Base-by-base conservation (phyloP, 2,329 filamentous ascomycete genomes). In the Colletotrichum lupini region DNA sequence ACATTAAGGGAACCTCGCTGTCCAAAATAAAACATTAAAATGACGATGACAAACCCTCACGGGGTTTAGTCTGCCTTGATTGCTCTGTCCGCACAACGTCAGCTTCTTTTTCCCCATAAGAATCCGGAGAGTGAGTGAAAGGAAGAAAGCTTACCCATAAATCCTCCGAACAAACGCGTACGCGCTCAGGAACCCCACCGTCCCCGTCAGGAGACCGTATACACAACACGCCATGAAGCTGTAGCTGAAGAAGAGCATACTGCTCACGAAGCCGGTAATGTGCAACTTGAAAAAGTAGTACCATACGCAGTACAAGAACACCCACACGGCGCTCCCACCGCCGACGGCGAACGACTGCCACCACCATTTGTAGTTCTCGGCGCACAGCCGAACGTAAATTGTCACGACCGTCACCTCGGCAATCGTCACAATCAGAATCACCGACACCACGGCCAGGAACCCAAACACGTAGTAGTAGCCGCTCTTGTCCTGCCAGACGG, bases 401-500 rank as follows among this genome's bases (percentile, higher is more conserved):
- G 92, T 92, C 72, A 97, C 94, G 26, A 97, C 90, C 1, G 94
- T 95, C 64, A 95, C 94, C 83, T 97, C 94, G 77, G 94, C 91
- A 35, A 97, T 90, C 0, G 94, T 95, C 55, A 97, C 82, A 35
- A 95, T 87, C 9, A 97, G 84, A 70, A 97, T 93, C 12, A 90
- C 84, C 28, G 88, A 92, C 11, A 97, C 92, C 19, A 95, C 91
- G 8, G 92, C 91, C 75, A 97, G 83, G 84, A 96, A 97, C 12
- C 95, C 95, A 80, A 97, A 97, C 26, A 97, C 92, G 82, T 97
- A 97, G 83, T 97, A 97, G 82, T 95, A 97, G 7, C 94, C 94
- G 79, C 91, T 95, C 86, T 97, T 97, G 83, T 97, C 95, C 81
- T 95, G 93, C 93, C 94, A 97, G 42, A 97, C 82, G 61, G 93